These are phyloP conservation scores for Ceratobasidium sp. DNA, from an alignment of 1,284 basidiomycete genomes.

Conservation along the genomic window DNA sequence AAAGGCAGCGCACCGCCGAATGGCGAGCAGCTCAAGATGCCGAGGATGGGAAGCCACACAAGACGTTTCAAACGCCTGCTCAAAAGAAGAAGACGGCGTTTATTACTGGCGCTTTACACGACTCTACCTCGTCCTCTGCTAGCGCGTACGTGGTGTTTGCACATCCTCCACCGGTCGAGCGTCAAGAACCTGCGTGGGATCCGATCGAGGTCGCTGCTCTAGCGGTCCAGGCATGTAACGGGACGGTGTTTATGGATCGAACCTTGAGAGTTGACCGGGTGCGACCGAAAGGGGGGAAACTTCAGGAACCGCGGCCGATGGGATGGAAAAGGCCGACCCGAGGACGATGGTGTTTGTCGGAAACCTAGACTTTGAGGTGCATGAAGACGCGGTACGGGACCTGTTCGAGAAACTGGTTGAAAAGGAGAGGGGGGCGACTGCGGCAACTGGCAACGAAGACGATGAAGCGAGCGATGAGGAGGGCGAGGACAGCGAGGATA, in stretches of 20 bases:
- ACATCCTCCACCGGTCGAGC: conserved; percentile 59
- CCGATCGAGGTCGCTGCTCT: conserved; percentile 75
- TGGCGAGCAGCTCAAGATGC: conserved; percentile 52
- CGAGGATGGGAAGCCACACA: conserved; percentile 53
- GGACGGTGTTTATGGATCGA: conserved; percentile 75
- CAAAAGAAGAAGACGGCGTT: conserved; percentile 96
- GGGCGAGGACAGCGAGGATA: conserved; percentile 36
- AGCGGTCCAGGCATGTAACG: conserved; percentile 71
- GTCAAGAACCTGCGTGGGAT: conserved; percentile 60
- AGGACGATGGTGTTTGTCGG: conserved; percentile 90
- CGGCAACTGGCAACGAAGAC: conserved; percentile 58
- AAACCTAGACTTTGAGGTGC: conserved; percentile 89
- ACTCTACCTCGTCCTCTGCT: conserved; percentile 65
- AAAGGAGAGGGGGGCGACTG: conserved; percentile 66
- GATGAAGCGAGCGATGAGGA: conserved; percentile 42
- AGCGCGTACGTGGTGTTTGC: conserved; percentile 92
- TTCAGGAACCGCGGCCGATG: conserved; percentile 47
- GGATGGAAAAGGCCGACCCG: conserved; percentile 61
- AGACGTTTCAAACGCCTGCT: conserved; percentile 71
- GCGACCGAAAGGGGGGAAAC: conserved; percentile 47
- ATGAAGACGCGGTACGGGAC: conserved; percentile 86
- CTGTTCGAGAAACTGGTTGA: conserved; percentile 86
- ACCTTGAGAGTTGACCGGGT: conserved; percentile 78
- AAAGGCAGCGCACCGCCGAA: conserved; percentile 52
- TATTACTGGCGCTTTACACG: conserved; percentile 88